Base-by-base conservation (phyloP, 2,329 filamentous ascomycete species). In the Madurella fahalii region DNA sequence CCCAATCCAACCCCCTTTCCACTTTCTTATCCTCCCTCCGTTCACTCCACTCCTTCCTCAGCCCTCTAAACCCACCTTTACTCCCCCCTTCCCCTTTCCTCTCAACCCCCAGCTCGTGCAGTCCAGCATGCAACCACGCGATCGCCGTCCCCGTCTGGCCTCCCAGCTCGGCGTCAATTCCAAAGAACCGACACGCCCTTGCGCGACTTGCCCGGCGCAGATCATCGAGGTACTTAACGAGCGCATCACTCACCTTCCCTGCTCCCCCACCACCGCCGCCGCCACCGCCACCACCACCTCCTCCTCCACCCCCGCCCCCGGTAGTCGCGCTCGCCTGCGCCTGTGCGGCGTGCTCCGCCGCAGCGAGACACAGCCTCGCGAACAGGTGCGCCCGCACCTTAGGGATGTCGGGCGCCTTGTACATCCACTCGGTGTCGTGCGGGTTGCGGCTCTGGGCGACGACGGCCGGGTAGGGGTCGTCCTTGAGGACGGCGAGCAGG, bases 391-490 rank as follows among this genome's bases (percentile, higher is more conserved):
- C 90, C 45, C 93, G 85, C 16, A 96, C 91, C 67, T 93, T 92
- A 31, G 91, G 88, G 47, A 96, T 89, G 48, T 90, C 84, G 0
- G 93, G 90, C 0, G 90, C 82, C 64, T 88, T 90, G 70, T 94
- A 95, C 91, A 97, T 97, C 93, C 93, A 99, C 62, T 97, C 93
- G 58, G 82, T 90, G 69, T 92, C 90, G 62, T 86, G 84, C 50
- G 86, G 83, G 67, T 95, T 95, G 46, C 92, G 81, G 53, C 86
- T 83, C 64, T 95, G 89, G 1, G 90, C 84, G 2, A 95, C 86
- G 7, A 86, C 82, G 1, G 87, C 85, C 1, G 93, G 87, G 66
- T 96, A 97, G 0, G 93, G 91, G 65, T 99, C 94, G 67, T 97
- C 93, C 64, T 97, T 97, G 47, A 95, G 71, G 1, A 97, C 90